Base-by-base conservation (phyloP, 2,329 filamentous ascomycete species). In the Pseudocercospora ulei region DNA sequence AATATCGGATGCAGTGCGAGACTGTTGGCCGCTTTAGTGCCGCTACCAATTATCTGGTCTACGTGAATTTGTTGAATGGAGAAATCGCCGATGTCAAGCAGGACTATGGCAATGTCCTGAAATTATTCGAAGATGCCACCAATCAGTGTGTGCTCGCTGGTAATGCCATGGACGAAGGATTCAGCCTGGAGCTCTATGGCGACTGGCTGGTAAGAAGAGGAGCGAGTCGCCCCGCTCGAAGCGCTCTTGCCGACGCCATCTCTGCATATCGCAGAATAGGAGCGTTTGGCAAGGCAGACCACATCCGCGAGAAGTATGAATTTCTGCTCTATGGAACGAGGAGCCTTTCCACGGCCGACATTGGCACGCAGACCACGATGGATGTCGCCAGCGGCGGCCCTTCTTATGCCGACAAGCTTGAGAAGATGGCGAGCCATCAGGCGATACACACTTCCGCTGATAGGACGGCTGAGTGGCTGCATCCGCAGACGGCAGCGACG, bases 111-210 rank as follows among this genome's bases (percentile, higher is more conserved):
- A 55, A 60, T 2, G 76, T 79, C 5, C 67, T 86, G 20, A 65
- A 65, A 14, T 64, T 71, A 28, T 87, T 84, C 52, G 82, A 88
- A 56, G 68, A 74, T 45, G 75, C 78, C 4, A 62, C 86, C 41
- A 80, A 87, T 51, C 81, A 86, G 52, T 74, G 78, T 7, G 69
- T 80, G 12, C 69, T 80, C 39, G 70, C 83, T 50, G 69, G 70
- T 27, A 80, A 82, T 46, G 54, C 71, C 2, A 72, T 85, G 34
- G 82, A 87, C 44, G 80, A 86, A 57, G 82, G 78, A 0, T 66
- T 85, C 1, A 74, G 76, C 9, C 80, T 81, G 53, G 82, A 83
- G 55, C 65, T 86, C 18, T 80, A 86, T 64, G 80, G 76, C 1
- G 79, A 79, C 6, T 78, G 76, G 55, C 75, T 85, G 45, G 66